Conservation (phyloP, 2,329 filamentous ascomycete genomes). For the Parastagonospora avenae region DNA sequence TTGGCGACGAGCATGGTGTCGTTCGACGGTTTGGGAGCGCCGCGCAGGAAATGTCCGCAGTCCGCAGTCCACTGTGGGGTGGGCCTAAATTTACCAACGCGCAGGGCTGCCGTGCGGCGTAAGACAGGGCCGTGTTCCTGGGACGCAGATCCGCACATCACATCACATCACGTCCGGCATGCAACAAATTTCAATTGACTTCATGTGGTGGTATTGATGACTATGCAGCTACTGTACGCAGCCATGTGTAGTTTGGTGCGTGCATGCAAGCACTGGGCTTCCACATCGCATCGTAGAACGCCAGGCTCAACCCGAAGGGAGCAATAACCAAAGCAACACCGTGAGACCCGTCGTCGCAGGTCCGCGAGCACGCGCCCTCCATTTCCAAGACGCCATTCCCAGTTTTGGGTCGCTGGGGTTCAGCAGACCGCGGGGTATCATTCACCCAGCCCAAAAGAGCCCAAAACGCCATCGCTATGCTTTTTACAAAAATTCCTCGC, state of each 20-base stretch:
- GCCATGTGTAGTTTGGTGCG: not conserved
- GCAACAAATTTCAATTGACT: not conserved
- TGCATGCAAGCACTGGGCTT: conserved; percentile 18
- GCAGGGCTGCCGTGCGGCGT: conserved; percentile 17
- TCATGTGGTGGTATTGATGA: conserved; percentile 13
- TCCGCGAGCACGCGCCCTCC: not conserved
- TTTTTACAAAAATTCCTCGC: conserved; percentile 9
- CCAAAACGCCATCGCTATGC: conserved; percentile 44
- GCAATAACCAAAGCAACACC: conserved; percentile 15
- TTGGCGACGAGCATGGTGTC: conserved; percentile 2
- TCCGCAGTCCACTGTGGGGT: conserved; percentile 21
- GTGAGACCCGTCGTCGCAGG: not conserved
- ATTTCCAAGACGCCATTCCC: conserved; percentile 4
- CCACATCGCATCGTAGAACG: conserved; percentile 13
- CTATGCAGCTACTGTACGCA: conserved; percentile 6
- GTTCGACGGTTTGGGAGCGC: not conserved
- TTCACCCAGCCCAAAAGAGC: conserved; percentile 15
- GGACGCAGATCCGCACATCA: conserved; percentile 11
- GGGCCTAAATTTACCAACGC: conserved; percentile 20
- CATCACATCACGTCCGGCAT: not conserved
- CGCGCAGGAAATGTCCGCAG: not conserved
- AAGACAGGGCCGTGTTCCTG: conserved; percentile 13
- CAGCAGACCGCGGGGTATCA: conserved; percentile 34
- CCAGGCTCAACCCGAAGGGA: conserved; percentile 45
- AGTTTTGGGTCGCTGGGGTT: conserved; percentile 3